Evolutionary conservation across 257 asterid genomes (phyloP), one percentile per base, ranked within the genome.

Genomic region (Cinchona pubescens): DNA sequence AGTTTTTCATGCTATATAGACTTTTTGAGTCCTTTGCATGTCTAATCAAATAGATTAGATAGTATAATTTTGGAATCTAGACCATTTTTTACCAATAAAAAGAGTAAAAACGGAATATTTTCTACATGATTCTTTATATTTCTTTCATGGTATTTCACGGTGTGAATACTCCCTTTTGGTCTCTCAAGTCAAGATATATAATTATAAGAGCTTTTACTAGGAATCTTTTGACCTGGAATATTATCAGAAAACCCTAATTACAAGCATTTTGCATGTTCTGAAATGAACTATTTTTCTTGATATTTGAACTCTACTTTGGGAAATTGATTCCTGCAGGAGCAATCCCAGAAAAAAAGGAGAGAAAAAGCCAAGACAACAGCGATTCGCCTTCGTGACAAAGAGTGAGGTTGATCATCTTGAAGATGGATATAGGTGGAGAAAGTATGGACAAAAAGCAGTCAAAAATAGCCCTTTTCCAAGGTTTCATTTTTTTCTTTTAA

Each of bases 361-460:
- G 85, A 91, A 89, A 72, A 92, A 82, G 86, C 82, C 80, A 79
- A 87, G 75, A 71, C 88, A 83, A 46, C 82, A 85, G 1, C 78
- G 97, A 29, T 81, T 90, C 55, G 92, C 98, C 21, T 90, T 92
- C 89, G 82, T 85, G 91, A 92, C 98, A 0, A 92, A 90, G 84
- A 89, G 92, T 59, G 97, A 90, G 45, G 83, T 86, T 21, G 97
- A 92, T 73, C 88, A 88, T 77, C 91, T 92, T 72, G 98, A 90
- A 75, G 97, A 92, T 86, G 96, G 97, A 61, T 92, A 90, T 45
- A 82, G 93, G 76, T 92, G 97, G 96, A 90, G 98, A 82, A 90
- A 89, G 78, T 92, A 92, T 76, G 96, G 98, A 23, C 98, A 92
- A 58, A 90, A 92, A 45, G 92, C 96, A 45, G 97, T 92, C 55